Evolutionary conservation across 345 rosid genomes (phyloP).

Genomic region (Eutrema yunnanense): DNA sequence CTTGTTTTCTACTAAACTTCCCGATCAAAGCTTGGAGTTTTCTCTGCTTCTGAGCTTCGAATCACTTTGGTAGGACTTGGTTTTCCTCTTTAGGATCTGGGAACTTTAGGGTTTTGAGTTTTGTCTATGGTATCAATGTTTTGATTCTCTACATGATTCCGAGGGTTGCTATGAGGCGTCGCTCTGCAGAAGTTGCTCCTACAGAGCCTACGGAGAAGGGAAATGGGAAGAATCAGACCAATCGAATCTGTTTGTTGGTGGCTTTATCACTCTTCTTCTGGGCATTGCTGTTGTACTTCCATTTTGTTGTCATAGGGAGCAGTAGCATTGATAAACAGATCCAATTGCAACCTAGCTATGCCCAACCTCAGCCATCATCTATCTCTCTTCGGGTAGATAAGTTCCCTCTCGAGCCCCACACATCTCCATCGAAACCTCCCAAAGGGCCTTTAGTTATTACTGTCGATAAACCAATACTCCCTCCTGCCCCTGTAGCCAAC

Average conservation of each 20-base stretch:
- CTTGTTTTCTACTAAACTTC: background rate
- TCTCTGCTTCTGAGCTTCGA: constrained; percentile 5
- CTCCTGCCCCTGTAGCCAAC: constrained; percentile 10
- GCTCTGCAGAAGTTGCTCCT: constrained; percentile 35
- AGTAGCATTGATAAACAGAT: constrained; percentile 30
- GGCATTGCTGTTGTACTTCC: constrained; percentile 62
- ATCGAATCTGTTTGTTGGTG: constrained; percentile 49
- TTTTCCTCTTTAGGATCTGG: background rate
- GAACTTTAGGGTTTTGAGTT: constrained; percentile 8
- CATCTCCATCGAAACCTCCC: constrained; percentile 12
- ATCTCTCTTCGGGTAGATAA: constrained; percentile 24
- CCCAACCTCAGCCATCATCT: constrained; percentile 15
- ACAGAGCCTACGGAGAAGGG: constrained; percentile 58
- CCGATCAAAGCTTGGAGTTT: constrained; percentile 3
- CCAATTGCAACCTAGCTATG: constrained; percentile 27
- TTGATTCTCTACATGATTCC: constrained; percentile 25
- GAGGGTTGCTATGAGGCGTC: constrained; percentile 58
- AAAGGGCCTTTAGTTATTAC: constrained; percentile 7
- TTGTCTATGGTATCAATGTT: constrained; percentile 7
- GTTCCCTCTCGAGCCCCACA: constrained; percentile 24
- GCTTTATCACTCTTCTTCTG: constrained; percentile 55
- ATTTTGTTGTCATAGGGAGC: constrained; percentile 49
- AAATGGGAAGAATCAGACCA: constrained; percentile 43
- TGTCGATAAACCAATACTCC: background rate
- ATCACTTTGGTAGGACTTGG: background rate